Percentiles rank a stretch among this genome's conserved stretches.
phyloP scores from a whole-genome alignment of 805 yeast species.

The Ogataea neopini region DNA sequence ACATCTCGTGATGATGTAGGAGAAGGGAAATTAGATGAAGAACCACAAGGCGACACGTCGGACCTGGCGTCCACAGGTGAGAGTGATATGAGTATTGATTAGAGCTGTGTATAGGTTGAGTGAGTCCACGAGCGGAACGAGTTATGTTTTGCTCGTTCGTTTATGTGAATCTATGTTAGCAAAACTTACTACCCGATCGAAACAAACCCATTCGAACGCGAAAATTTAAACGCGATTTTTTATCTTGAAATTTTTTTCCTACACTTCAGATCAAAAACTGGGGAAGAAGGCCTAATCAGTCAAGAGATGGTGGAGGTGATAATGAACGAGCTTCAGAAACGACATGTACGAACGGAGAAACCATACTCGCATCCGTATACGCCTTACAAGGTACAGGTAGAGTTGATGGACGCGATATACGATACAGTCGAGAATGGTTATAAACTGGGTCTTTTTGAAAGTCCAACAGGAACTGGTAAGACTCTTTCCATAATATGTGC shows the following conservation, averaged over 20 bases:
- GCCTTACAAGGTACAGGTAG: conserved; percentile 78
- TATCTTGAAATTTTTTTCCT: background rate
- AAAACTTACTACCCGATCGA: too few relatives aligned
- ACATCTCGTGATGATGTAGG: too few relatives aligned
- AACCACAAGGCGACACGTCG: background rate
- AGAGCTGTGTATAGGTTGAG: background rate
- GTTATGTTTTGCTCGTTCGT: too few relatives aligned
- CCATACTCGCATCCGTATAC: conserved; percentile 71
- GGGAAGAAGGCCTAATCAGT: background rate
- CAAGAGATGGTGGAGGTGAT: conserved; percentile 24
- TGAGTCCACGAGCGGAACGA: background rate
- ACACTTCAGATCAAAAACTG: background rate
- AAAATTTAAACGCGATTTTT: background rate
- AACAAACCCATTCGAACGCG: background rate
- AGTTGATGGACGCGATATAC: conserved; percentile 76
- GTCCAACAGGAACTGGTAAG: conserved; percentile 96
- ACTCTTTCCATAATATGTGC: conserved; percentile 86
- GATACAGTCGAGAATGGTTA: conserved; percentile 51
- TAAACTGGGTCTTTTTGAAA: conserved; percentile 81
- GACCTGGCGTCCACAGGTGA: conserved; percentile 2
- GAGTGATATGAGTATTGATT: conserved; percentile 19
- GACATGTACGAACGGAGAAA: background rate
- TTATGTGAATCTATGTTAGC: too few relatives aligned
- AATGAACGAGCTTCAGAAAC: conserved; percentile 13
- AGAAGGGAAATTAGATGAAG: background rate